Evolutionary conservation across 371 early-diverging fungal genomes (phyloP).

Genomic region (Sporodiniella umbellata): DNA sequence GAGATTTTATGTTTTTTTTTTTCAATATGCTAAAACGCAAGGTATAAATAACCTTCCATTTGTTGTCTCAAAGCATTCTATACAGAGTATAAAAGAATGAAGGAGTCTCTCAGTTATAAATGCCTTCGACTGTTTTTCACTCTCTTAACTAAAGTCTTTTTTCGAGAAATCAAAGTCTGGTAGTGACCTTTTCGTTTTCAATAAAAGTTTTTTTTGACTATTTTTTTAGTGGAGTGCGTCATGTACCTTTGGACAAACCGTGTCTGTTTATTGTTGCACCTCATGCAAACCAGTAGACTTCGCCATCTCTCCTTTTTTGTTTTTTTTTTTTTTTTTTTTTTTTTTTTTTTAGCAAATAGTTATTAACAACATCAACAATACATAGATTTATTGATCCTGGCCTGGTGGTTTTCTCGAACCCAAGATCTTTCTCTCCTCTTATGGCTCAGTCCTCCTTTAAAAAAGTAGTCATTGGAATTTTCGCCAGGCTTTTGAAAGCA

Average conservation of each 20-base stretch:
- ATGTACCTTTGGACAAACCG: conserved; percentile 71
- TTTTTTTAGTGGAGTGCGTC: conserved; percentile 57
- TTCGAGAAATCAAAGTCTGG: conserved; percentile 67
- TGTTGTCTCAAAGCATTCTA: too few species aligned
- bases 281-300: conserved; percentile 75
- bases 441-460: conserved; percentile 74
- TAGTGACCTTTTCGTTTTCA: neutral
- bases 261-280: conserved; percentile 85
- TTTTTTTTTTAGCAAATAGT: too few species aligned
- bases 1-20: too few species aligned
- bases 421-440: conserved; percentile 68
- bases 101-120: conserved; percentile 12
- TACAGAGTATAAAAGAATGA: too few species aligned
- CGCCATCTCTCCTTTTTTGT: neutral
- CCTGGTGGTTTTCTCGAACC: conserved; percentile 68
- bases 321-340: too few species aligned
- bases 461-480: conserved; percentile 65
- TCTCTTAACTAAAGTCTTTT: conserved; percentile 57
- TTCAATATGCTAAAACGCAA: too few species aligned
- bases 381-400: conserved; percentile 73
- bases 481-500: conserved; percentile 56
- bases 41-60: too few species aligned
- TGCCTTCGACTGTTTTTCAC: conserved; percentile 23
- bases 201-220: neutral
- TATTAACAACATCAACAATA: too few species aligned